Percentiles rank a stretch among this genome's conserved stretches.
Evolutionary conservation across 257 asterid species (phyloP).

Genomic region (Nicotiana benthamiana): DNA sequence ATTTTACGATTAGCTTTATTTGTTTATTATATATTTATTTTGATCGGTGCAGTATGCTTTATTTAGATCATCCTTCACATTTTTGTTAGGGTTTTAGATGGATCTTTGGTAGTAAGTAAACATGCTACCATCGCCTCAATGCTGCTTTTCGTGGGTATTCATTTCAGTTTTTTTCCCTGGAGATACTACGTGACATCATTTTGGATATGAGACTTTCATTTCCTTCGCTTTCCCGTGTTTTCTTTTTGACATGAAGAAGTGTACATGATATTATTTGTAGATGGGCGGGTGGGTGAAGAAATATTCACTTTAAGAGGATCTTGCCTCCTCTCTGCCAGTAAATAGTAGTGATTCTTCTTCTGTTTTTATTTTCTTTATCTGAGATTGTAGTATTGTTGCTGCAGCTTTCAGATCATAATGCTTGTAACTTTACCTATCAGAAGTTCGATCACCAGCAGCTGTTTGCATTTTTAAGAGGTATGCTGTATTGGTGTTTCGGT

Average conservation of each 20-base stretch:
- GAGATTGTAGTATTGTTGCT: conserved; percentile 22
- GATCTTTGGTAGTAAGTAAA: not conserved
- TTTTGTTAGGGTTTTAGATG: not conserved
- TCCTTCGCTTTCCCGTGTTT: not conserved
- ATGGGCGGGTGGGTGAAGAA: not conserved
- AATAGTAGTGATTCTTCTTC: not conserved
- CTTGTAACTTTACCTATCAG: conserved; percentile 26
- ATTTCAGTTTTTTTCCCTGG: not conserved
- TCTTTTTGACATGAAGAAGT: not conserved
- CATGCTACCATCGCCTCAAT: not conserved
- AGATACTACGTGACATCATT: not conserved
- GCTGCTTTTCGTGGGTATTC: not conserved
- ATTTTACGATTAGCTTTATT: not conserved
- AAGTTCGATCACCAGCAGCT: conserved; percentile 64
- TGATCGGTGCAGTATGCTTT: not conserved
- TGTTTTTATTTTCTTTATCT: not conserved
- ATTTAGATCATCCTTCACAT: not conserved
- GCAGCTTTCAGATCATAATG: conserved; percentile 61
- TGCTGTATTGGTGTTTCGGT: conserved; percentile 7
- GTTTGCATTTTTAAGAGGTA: conserved; percentile 61
- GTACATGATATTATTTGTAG: not conserved
- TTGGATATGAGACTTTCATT: not conserved
- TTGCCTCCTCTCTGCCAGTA: not conserved
- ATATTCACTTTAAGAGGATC: not conserved
- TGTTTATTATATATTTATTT: not conserved